Conservation (phyloP, 208 protist genomes). For the Porcisia deanei region DNA sequence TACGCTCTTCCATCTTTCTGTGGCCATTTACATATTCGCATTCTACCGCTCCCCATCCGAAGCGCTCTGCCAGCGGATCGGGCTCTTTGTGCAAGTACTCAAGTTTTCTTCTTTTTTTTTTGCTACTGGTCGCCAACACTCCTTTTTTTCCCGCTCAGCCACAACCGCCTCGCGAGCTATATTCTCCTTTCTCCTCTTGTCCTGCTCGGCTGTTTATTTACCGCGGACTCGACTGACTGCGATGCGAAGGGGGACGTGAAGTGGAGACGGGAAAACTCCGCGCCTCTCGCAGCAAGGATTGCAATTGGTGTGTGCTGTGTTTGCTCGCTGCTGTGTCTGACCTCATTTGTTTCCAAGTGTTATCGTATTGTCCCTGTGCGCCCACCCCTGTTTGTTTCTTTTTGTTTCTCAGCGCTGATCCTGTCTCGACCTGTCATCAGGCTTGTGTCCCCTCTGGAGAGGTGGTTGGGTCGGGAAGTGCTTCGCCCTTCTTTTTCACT, state of each 20-base stretch:
- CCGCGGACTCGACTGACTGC: neutral
- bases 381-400: neutral
- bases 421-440: neutral
- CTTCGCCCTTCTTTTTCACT: no score
- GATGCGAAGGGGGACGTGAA: neutral
- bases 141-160: neutral
- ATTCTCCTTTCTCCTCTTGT: neutral
- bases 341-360: neutral
- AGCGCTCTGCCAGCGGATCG: neutral
- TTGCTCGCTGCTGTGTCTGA: neutral
- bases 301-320: neutral
- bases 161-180: neutral
- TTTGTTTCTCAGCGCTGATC: neutral
- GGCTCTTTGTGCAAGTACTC: no score
- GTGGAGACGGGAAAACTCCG: no score
- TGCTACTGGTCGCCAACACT: neutral
- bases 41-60: neutral
- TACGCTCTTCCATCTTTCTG: neutral
- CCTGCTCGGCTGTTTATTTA: neutral
- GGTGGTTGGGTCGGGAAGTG: neutral
- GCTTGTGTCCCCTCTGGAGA: neutral
- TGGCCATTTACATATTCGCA: no score
- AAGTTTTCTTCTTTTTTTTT: neutral
- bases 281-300: neutral
- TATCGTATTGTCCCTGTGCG: neutral